Percentiles rank a stretch among this genome's conserved stretches.
Evolutionary conservation across 2,329 filamentous ascomycete genomes (phyloP).

Genomic region (Colletotrichum simmondsii): DNA sequence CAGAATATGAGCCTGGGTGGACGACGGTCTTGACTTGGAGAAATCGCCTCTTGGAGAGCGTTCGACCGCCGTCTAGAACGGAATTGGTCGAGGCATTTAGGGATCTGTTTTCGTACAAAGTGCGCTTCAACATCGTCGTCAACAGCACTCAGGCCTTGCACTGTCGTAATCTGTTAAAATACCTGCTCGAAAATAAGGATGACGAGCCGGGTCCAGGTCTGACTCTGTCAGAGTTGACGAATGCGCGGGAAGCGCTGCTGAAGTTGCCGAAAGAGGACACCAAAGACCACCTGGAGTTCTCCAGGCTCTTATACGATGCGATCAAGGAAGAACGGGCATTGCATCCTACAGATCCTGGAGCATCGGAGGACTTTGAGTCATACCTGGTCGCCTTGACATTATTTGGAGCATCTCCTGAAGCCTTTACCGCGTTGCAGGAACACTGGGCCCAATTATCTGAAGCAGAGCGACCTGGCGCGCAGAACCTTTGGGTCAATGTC

Average conservation of each 20-base stretch:
- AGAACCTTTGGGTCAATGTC: conserved; percentile 59
- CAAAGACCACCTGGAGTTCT: conserved; percentile 59
- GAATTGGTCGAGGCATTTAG: conserved; percentile 74
- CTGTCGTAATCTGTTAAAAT: conserved; percentile 66
- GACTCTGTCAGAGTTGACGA: conserved; percentile 53
- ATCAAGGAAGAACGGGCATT: conserved; percentile 34
- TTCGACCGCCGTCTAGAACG: conserved; percentile 71
- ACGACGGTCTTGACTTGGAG: conserved; percentile 76
- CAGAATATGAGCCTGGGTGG: conserved; percentile 77
- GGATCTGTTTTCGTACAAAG: conserved; percentile 70
- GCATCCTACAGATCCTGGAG: conserved; percentile 25
- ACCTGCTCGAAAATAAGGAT: conserved; percentile 60
- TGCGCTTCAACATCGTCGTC: conserved; percentile 58
- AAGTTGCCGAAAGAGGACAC: conserved; percentile 54
- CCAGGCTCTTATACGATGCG: conserved; percentile 53
- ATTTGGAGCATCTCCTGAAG: conserved; percentile 66
- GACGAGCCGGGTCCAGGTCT: conserved; percentile 45
- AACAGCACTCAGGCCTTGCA: conserved; percentile 74
- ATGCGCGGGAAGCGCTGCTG: conserved; percentile 57
- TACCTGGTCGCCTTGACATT: conserved; percentile 62
- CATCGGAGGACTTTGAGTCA: conserved; percentile 49
- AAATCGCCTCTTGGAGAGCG: conserved; percentile 69
- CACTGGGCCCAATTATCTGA: conserved; percentile 42
- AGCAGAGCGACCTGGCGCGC: conserved; percentile 36
- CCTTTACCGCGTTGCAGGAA: conserved; percentile 44